Conservation (phyloP, 73 alveolate species). For the Stentor coeruleus region DNA sequence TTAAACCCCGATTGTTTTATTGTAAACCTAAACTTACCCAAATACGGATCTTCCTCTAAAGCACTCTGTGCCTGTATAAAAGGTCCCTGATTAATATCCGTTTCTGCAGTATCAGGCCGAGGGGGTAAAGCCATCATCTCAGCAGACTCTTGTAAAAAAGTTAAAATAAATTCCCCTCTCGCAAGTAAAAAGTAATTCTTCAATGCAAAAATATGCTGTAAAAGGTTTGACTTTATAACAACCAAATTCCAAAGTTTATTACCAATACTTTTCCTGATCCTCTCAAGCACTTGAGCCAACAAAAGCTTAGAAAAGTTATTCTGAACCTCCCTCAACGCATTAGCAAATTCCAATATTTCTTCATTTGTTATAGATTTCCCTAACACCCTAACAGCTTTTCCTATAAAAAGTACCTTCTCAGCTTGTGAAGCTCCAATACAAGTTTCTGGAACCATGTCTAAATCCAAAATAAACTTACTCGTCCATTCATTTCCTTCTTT, state of each 20-base stretch:
- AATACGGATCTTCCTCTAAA: slow-evolving; percentile 34
- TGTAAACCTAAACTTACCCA: slow-evolving; percentile 39
- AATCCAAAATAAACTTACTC: slow-evolving; percentile 42
- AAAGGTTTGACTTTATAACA: slow-evolving; percentile 70
- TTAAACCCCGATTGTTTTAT: slow-evolving; percentile 44
- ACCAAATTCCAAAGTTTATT: slow-evolving; percentile 75
- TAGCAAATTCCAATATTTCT: slow-evolving; percentile 72
- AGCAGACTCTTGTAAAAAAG: slow-evolving; percentile 70
- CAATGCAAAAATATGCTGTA: slow-evolving; percentile 65
- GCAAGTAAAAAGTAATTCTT: slow-evolving; percentile 75
- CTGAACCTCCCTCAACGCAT: slow-evolving; percentile 64
- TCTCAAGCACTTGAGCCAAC: slow-evolving; percentile 66
- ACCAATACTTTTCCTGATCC: slow-evolving; percentile 78
- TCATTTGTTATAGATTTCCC: slow-evolving; percentile 45
- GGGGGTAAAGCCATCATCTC: slow-evolving; percentile 69
- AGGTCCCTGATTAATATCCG: slow-evolving; percentile 52
- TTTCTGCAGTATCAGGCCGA: slow-evolving; percentile 40
- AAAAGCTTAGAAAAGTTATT: slow-evolving; percentile 67
- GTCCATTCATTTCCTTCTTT: slow-evolving; percentile 51
- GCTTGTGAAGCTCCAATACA: slow-evolving; percentile 79
- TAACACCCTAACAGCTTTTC: slow-evolving; percentile 85
- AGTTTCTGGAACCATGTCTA: slow-evolving; percentile 58
- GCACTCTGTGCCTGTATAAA: slow-evolving; percentile 17
- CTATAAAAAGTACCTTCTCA: slow-evolving; percentile 80
- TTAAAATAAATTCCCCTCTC: slow-evolving; percentile 83